Evolutionary conservation across 2,329 filamentous ascomycete species (phyloP), one percentile per base, ranked within the genome.

Genomic region (Davidsoniella eucalypti): DNA sequence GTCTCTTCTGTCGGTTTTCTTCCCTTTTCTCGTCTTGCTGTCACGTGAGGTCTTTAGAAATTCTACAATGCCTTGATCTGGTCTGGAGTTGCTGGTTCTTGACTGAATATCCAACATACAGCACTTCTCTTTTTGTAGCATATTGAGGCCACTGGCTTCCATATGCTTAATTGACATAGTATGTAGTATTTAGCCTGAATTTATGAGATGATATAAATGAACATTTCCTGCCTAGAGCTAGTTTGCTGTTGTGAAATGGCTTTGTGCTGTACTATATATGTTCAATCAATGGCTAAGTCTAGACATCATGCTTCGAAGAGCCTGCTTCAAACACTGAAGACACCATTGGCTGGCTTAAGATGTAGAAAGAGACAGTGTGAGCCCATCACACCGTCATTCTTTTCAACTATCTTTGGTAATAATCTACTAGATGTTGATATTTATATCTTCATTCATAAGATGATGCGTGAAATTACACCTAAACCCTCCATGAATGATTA

Each of bases 71-170:
- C 48, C 45, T 53, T 44, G 16, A 39, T 51, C 52, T 51, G 39
- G 52, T 50, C 49, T 43, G 38, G 52, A 51, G 52, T 53, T 53
- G 52, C 48, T 53, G 48, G 52, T 53, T 53, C 47, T 49, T 50
- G 47, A 42, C 51, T 50, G 26, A 47, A 42, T 50, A 18, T 53
- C 51, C 50, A 53, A 53, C 47, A 47, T 47, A 53, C 51, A 53
- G 47, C 51, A 50, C 41, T 21, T 21, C 21, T 21, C 21, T 21
- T 21, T 21, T 21, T 21, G 21, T 21, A 21, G 4, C 21, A 21
- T 21, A 21, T 21, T 21, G 21, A 21, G 21, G 4, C 21, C 21
- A 5, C 21, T 5, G 21, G 4, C 4, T 21, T 21, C 21, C 3
- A 21, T 21, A 21, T 21, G 21, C 21, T 21, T 21, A 4, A 21